phyloP scores from a whole-genome alignment of 306 rosid genomes.

The Astragalus glycyphyllos region DNA sequence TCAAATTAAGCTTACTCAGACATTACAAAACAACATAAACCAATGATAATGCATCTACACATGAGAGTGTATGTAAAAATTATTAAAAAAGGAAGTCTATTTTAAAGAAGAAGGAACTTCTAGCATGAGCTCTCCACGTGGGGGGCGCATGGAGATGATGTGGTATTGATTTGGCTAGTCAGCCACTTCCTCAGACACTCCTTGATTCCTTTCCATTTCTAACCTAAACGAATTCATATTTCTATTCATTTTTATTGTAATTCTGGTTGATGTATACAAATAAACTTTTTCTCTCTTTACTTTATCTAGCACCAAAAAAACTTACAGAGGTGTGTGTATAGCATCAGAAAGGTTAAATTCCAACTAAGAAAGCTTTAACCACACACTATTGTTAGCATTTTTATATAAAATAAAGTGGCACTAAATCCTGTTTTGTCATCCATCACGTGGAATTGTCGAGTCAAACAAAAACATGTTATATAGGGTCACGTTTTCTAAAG shows the following conservation, averaged over 20 bases:
- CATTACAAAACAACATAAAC: neutral
- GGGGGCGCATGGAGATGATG: constrained; percentile 39
- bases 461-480: constrained; percentile 26
- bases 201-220: constrained; percentile 27
- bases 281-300: constrained; percentile 21
- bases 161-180: constrained; percentile 33
- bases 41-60: neutral
- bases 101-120: neutral
- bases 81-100: too few species aligned
- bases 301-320: constrained; percentile 39
- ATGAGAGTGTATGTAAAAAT: too few species aligned
- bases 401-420: constrained; percentile 19
- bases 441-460: constrained; percentile 37
- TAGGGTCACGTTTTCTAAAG: constrained; percentile 16
- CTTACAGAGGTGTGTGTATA: constrained; percentile 27
- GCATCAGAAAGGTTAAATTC: constrained; percentile 48
- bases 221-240: constrained; percentile 6
- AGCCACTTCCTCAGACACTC: neutral
- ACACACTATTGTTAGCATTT: constrained; percentile 25
- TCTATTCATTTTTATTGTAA: constrained; percentile 5
- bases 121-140: constrained; percentile 31
- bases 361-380: constrained; percentile 44
- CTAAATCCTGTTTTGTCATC: constrained; percentile 34
- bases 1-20: neutral
- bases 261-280: constrained; percentile 28